A percentile compares a stretch with the other conserved stretches of the same genome.
Conservation (phyloP, 164 flowering plant species). For the Akebia trifoliata region DNA sequence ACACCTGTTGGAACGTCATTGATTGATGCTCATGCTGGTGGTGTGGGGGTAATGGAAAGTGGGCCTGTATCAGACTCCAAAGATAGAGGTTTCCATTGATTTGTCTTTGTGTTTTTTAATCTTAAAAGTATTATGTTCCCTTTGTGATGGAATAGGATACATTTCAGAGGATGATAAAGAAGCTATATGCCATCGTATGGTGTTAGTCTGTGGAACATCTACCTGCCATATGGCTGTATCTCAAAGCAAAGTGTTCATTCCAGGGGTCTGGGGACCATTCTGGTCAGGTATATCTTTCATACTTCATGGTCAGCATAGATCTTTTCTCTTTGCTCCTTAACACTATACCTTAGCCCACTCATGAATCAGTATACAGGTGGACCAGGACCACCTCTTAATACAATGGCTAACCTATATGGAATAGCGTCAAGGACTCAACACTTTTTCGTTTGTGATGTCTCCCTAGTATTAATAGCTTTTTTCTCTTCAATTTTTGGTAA, state of each 20-base stretch:
- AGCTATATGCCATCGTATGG: slow-evolving; percentile 70
- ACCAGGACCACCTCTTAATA: neutral
- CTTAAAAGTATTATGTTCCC: neutral
- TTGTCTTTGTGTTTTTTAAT: neutral
- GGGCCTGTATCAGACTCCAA: slow-evolving; percentile 38
- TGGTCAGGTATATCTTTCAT: slow-evolving; percentile 72
- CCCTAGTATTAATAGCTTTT: neutral
- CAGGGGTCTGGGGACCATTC: slow-evolving; percentile 97
- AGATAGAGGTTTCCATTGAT: slow-evolving; percentile 38
- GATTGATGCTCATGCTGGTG: slow-evolving; percentile 99
- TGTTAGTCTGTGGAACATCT: slow-evolving; percentile 93
- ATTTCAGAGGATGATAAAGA: slow-evolving; percentile 53
- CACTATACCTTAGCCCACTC: neutral
- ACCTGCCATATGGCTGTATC: slow-evolving; percentile 97
- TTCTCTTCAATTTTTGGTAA: neutral
- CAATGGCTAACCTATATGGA: neutral
- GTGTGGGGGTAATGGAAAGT: slow-evolving; percentile 95
- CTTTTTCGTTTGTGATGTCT: neutral
- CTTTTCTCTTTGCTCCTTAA: too few relatives aligned
- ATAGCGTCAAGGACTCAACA: neutral
- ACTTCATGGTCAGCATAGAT: neutral
- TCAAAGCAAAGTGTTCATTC: slow-evolving; percentile 67
- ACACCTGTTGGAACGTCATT: slow-evolving; percentile 90
- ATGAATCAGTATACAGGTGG: neutral
- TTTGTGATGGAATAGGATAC: slow-evolving; percentile 4